Evolutionary conservation across 441 rosid genomes (phyloP), one percentile per base, ranked within the genome.

Genomic region (Croton setiger): DNA sequence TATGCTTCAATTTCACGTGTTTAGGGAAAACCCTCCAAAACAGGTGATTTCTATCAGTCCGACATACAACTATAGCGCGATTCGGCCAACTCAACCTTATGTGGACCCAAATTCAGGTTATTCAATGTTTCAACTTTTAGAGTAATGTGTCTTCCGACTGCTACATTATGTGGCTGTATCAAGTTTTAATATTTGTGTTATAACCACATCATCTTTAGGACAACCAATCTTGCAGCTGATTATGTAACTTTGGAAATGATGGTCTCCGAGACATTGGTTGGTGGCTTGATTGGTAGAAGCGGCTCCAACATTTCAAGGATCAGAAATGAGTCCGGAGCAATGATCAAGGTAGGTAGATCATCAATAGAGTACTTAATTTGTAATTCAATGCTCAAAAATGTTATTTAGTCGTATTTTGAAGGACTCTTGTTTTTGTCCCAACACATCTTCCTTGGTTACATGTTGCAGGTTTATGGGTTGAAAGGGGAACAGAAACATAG

Each of bases 261-360:
- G 87, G 81, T 86, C 61, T 76, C 86, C 27, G 91, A 86, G 73
- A 72, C 86, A 1, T 31, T 80, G 80, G 84, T 86, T 64, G 90
- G 91, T 61, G 90, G 91, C 70, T 74, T 86, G 82, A 88, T 88
- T 6, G 89, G 89, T 11, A 77, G 87, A 67, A 65, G 79, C 9
- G 93, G 93, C 48, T 77, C 91, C 72, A 88, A 88, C 72, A 88
- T 86, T 68, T 83, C 93, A 13, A 88, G 83, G 80, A 86, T 88
- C 78, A 86, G 90, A 76, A 80, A 73, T 33, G 89, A 84, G 60
- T 81, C 91, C 33, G 93, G 93, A 48, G 89, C 93, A 59, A 78
- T 66, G 61, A 82, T 88, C 75, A 88, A 88, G 89, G 93, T 86
- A 37, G 36, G 59, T 52, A 43, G 60, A 64, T 51, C 6, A 23